Base-by-base conservation (phyloP, 192 early-diverging fungal species). In the Oehlia diaphana region DNA sequence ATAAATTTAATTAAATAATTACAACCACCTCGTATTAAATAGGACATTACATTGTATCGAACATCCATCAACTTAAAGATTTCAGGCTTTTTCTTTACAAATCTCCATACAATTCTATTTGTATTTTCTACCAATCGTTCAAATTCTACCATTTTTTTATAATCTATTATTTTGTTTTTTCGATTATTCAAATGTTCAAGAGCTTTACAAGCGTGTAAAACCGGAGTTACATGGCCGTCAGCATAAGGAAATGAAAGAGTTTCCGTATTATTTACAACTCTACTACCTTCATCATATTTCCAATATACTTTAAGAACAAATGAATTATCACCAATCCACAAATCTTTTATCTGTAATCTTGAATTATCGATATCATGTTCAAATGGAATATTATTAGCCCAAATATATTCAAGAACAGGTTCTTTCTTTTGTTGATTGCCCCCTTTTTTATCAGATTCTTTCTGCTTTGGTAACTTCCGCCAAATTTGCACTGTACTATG, bases 61-160 rank as follows among this genome's bases (percentile, higher is more conserved):
- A 65, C 64, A 65, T 65, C 64, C 13, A 65, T 65, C 64, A 65
- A 0, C 28, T 65, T 65, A 23, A 23, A 65, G 10, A 65, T 3
- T 13, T 28, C 23, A 12, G 64, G 64, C 4, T 65, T 65, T 28
- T 65, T 65, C 23, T 65, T 31, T 28, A 31, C 23, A 26, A 65
- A 65, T 65, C 64, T 65, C 64, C 64, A 65, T 13, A 65, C 28
- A 65, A 65, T 65, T 65, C 28, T 65, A 65, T 10, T 65, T 13
- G 28, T 65, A 14, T 12, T 28, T 65, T 65, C 64, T 9, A 65
- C 2, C 1, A 65, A 13, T 13, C 31, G n/a, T 65, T 65, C 64
- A 65, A 65, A 65, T 31, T 65, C 28, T 28, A 28, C 2, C 64
- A 28, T 23, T 28, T 65, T 65, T 65, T 65, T 31, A 13, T 65